phyloP scores from a whole-genome alignment of 2,329 filamentous ascomycete species.

The Fusarium sororula region DNA sequence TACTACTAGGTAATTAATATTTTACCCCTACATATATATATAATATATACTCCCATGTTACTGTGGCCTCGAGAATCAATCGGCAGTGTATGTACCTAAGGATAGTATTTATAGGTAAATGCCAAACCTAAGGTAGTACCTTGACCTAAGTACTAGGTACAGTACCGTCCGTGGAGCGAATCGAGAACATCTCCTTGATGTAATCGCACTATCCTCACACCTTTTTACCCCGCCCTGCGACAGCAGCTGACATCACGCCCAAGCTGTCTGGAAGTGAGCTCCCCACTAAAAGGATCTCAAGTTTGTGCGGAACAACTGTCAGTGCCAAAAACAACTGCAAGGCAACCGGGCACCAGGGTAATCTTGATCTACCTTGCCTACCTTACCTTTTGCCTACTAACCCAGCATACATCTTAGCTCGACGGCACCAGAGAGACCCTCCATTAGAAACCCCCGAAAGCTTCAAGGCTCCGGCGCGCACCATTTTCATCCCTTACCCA shows the following conservation, averaged over 20 bases:
- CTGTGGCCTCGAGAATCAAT: not conserved
- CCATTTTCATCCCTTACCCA: slow-evolving; percentile 22
- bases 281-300: slow-evolving; percentile 25
- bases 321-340: slow-evolving; percentile 15
- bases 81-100: not conserved
- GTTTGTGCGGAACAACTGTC: not conserved
- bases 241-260: slow-evolving; percentile 28
- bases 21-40: not conserved
- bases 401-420: not conserved
- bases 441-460: not conserved
- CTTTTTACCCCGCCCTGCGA: slow-evolving; percentile 37
- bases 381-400: not conserved
- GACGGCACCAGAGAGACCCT: not conserved
- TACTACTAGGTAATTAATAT: not conserved
- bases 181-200: slow-evolving; percentile 14
- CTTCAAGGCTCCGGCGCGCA: not conserved
- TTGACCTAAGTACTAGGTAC: not conserved
- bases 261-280: slow-evolving; percentile 5
- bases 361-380: not conserved
- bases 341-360: not conserved
- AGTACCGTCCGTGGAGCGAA: not conserved
- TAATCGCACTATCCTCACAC: slow-evolving; percentile 39
- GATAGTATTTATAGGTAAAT: too few species aligned
- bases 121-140: not conserved
- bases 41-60: not conserved